Evolutionary conservation across 805 yeast species (phyloP), one percentile per base, ranked within the genome.

Genomic region (Nakazawaea pomicola): DNA sequence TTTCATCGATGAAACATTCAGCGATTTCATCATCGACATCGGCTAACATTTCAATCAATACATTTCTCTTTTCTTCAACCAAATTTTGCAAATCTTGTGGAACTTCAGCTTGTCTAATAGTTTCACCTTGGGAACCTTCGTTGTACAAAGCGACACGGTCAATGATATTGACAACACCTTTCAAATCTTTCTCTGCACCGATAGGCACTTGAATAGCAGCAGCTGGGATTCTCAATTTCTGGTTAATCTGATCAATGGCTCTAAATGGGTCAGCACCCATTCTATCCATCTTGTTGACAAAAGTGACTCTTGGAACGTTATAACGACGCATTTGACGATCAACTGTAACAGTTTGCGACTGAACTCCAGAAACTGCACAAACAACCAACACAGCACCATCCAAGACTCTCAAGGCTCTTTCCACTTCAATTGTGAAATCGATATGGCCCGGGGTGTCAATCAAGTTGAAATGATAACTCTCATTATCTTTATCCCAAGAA

Each of bases 361-460:
- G 99, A 35, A 93, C 99, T 57, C 99, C 99, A 21, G 95, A 78
- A 40, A 93, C 99, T 15, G 99, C 99, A 74, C 99, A 93, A 15
- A 93, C 97, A 41, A 93, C 98, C 48, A 93, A 72, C 36, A 93
- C 98, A 29, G 99, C 99, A 66, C 99, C 99, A 62, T 93, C 99
- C 46, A 93, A 69, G 31, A 93, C 99, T 64, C 99, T 78, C 61
- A 93, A 69, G n/a, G 99, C 99, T 60, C 99, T 80, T 69, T 93
- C 99, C 36, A 93, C 99, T 67, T 93, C 99, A 55, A 93, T 91
- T 40, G 99, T 93, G 72, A 93, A 93, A 64, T 93, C 99, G 64
- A 95, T 93, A 63, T 93, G 99, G 30, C 99, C 99, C 3, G 99
- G 99, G 6, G 99, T 93, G 65, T 93, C 99, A 62, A 93, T 93